A percentile compares a stretch with the other conserved stretches of the same genome.
phyloP scores from a whole-genome alignment of 2,329 filamentous ascomycete genomes.

The Colletotrichum filicis region DNA sequence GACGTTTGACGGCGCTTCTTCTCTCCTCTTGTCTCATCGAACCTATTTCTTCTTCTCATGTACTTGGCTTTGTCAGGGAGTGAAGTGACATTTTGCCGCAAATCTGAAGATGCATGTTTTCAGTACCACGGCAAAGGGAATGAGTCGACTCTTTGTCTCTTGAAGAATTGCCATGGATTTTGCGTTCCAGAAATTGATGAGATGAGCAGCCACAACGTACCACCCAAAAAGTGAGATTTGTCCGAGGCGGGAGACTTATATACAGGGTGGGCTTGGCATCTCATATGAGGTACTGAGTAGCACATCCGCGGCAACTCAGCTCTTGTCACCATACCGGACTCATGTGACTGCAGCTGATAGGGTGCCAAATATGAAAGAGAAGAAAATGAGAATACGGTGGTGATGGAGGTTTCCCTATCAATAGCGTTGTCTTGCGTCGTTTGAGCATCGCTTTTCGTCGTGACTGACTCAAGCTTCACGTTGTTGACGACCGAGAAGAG shows the following conservation, averaged over 20 bases:
- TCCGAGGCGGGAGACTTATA: not conserved
- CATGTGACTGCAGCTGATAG: not conserved
- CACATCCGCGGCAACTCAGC: not conserved
- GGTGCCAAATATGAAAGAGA: not conserved
- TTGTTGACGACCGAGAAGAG: not conserved
- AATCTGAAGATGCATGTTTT: not conserved
- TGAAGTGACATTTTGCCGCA: not conserved
- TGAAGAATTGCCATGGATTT: not conserved
- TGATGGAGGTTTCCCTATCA: not conserved
- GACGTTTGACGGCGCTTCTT: not conserved
- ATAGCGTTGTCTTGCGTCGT: not conserved
- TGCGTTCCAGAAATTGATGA: not conserved
- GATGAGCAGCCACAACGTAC: not conserved
- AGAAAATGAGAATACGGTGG: not conserved
- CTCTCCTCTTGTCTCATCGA: not conserved
- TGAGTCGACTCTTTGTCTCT: not conserved
- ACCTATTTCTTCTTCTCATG: not conserved
- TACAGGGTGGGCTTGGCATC: not conserved
- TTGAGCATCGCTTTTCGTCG: not conserved
- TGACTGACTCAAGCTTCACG: not conserved
- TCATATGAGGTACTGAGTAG: not conserved
- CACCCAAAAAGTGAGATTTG: not conserved
- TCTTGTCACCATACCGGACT: not conserved
- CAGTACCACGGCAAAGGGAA: not conserved
- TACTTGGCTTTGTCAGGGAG: not conserved